Evolutionary conservation across 495 filamentous ascomycete genomes (phyloP).

Genomic region (Hypoxylon lienhwacheense): DNA sequence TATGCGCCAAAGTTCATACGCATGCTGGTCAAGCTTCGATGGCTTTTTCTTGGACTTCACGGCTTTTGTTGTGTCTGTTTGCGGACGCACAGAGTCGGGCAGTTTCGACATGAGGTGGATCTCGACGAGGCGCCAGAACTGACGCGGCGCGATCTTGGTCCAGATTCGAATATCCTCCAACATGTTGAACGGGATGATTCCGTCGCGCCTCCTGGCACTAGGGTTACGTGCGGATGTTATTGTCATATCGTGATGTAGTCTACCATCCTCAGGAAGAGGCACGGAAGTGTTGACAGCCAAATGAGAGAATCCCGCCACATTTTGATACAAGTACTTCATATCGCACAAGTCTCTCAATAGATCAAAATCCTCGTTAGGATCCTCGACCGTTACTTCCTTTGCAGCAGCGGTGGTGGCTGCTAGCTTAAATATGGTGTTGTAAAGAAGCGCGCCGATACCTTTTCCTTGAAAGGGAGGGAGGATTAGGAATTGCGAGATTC

Average conservation of each 20-base stretch:
- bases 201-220: too few species aligned
- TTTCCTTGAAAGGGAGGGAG: constrained; percentile 82
- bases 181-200: constrained; percentile 61
- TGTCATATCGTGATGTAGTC: constrained; percentile 56
- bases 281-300: constrained; percentile 55
- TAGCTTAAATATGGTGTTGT: constrained; percentile 70
- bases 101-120: constrained; percentile 83
- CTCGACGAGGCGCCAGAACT: constrained; percentile 83
- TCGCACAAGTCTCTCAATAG: constrained; percentile 85
- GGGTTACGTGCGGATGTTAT: constrained; percentile 28
- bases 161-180: constrained; percentile 63
- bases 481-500: constrained; percentile 94
- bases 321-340: constrained; percentile 63
- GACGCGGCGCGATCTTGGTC: constrained; percentile 80
- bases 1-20: constrained; percentile 80
- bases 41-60: constrained; percentile 28
- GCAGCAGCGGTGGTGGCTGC: constrained; percentile 64
- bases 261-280: constrained; percentile 40
- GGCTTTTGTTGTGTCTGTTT: too few species aligned
- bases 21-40: constrained; percentile 44
- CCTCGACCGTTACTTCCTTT: constrained; percentile 88
- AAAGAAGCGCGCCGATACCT: constrained; percentile 79
- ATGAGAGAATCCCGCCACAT: constrained; percentile 52
- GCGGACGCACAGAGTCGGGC: constrained; percentile 61
- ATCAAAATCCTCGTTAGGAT: constrained; percentile 94